These are phyloP conservation scores for Cystobasidium ongulense DNA, from an alignment of 768 basidiomycete species.

Conservation along the genomic window DNA sequence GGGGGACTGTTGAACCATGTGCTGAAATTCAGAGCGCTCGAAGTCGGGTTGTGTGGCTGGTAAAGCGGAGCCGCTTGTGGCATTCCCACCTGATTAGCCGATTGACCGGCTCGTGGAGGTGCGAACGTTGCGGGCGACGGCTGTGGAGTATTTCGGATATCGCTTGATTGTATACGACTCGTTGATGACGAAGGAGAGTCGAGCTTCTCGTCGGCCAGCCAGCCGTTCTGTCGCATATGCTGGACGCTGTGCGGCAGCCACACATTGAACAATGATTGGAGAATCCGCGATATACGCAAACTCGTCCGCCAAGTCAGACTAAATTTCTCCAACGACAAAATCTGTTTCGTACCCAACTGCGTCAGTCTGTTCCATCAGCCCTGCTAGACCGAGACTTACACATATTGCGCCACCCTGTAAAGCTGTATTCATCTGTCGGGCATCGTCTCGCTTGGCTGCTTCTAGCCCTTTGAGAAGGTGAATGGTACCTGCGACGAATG, in stretches of 20 bases:
- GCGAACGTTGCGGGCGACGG: background rate
- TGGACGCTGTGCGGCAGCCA: slow-evolving; percentile 2
- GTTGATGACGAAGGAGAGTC: background rate
- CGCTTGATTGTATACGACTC: background rate
- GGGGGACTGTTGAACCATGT: slow-evolving; percentile 1
- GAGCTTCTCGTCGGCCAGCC: background rate
- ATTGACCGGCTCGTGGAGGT: background rate
- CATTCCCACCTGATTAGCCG: background rate
- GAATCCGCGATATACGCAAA: background rate
- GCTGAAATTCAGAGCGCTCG: background rate
- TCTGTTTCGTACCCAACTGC: background rate
- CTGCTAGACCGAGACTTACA: background rate
- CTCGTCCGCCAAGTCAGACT: background rate
- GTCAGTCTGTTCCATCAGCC: background rate
- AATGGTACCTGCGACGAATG: slow-evolving; percentile 7
- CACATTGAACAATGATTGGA: background rate
- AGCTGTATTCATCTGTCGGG: background rate
- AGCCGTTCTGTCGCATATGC: slow-evolving; percentile 7
- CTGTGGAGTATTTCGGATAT: background rate
- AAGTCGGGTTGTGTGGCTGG: background rate
- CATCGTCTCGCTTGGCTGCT: background rate
- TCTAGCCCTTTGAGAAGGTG: slow-evolving; percentile 11
- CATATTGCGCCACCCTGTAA: background rate
- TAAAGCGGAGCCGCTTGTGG: background rate
- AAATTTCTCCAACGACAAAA: background rate